Evolutionary conservation across 1,284 basidiomycete genomes (phyloP).

Genomic region (Chalciporus piperatoides): DNA sequence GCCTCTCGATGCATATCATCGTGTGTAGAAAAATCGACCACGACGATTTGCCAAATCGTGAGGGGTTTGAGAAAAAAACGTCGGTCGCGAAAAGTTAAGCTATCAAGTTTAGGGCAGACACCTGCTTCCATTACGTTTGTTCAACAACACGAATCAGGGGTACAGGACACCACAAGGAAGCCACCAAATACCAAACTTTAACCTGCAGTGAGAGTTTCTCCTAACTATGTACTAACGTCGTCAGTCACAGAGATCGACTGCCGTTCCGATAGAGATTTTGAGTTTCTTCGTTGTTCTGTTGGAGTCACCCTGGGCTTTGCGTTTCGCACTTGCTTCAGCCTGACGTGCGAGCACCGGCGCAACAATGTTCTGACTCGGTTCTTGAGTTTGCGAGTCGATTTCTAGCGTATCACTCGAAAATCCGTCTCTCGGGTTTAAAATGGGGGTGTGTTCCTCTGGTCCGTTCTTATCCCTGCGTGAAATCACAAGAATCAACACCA

Average conservation of each 20-base stretch:
- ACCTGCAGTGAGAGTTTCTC: background rate
- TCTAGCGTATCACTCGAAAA: conserved; percentile 5
- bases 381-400: conserved; percentile 48
- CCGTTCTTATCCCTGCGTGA: conserved; percentile 6
- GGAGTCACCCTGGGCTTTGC: conserved; percentile 25
- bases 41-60: conserved; percentile 54
- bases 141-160: background rate
- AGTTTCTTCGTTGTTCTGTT: conserved; percentile 43
- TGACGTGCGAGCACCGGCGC: conserved; percentile 12
- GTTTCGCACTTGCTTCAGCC: conserved; percentile 28
- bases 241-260: conserved; percentile 58
- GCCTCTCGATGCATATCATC: conserved; percentile 60
- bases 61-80: conserved; percentile 46
- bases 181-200: background rate
- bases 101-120: conserved; percentile 32
- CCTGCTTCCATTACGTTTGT: background rate
- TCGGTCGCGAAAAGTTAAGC: background rate
- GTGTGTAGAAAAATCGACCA: conserved; percentile 42
- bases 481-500: background rate
- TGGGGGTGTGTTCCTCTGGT: background rate
- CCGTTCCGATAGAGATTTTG: conserved; percentile 53
- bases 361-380: conserved; percentile 41
- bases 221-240: background rate
- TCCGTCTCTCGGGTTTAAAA: background rate
- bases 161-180: background rate